Evolutionary conservation across 2,329 filamentous ascomycete genomes (phyloP), one percentile per base, ranked within the genome.

Genomic region (Cladophialophora yegresii): DNA sequence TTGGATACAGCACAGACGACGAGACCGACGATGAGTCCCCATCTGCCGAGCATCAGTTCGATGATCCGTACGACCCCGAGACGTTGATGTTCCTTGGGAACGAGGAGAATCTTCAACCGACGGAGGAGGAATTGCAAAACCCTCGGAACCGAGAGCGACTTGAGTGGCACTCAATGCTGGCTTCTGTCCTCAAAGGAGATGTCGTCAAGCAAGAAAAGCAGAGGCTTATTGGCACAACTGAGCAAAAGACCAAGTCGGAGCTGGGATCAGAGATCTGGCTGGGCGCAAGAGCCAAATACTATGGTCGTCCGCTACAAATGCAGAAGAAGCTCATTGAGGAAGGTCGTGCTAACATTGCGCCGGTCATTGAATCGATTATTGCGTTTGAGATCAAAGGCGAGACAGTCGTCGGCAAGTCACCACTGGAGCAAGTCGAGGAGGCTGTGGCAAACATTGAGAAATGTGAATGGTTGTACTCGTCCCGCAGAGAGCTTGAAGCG

Each of bases 181-280:
- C 93, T 65, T 96, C 93, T 13, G 95, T 99, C 3, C 80, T 99
- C 70, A 97, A 93, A 0, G 95, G 95, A 69, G 95, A 99, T 76
- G 95, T 99, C 8, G 93, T 99, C 63, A 91, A 92, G 72, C 95
- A 99, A 77, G 95, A 99, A 79, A 99, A 99, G 83, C 96, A 96
- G 77, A 87, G 95, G 51, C 78, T 99, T 73, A 95, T 96, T 70
- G 93, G 92, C 53, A 89, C 91, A 69, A 82, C 85, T 55, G 90
- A 91, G 53, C 87, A 92, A 69, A 89, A 90, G 73, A 85, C 86
- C 33, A 85, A 88, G 62, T 90, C 91, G 74, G 83, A 83, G 26
- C 77, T 88, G 71, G 87, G 85, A 72, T 80, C 81, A n/a, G 87
- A 89, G 70, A 83, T 98, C 22, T 99, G 95, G 93, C 81, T 97